A percentile compares a stretch with the other conserved stretches of the same genome.
These are phyloP conservation scores for Avena sativa DNA, from an alignment of 176 grass and related monocot genomes.

Conservation along the genomic window DNA sequence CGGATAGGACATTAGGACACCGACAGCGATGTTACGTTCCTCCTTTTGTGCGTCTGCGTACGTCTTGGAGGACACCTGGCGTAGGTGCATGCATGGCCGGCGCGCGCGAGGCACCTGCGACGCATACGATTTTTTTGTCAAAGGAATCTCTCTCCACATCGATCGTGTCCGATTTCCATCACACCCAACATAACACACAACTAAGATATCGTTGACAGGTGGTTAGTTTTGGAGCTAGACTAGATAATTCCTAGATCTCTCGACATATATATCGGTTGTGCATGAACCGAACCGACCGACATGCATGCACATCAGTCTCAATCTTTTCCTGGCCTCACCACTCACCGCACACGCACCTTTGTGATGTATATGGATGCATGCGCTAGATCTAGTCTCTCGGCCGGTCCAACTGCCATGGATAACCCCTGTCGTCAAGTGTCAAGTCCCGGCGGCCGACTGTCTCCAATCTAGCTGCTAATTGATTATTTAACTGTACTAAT, in stretches of 20 bases:
- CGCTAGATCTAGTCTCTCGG: neutral
- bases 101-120: neutral
- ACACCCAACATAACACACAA: neutral
- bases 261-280: neutral
- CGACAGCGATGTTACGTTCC: neutral
- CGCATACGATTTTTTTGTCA: slow-evolving; percentile 21
- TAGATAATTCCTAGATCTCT: neutral
- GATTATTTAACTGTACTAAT: no score
- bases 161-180: neutral
- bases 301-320: neutral
- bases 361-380: neutral
- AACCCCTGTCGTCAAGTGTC: neutral
- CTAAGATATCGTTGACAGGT: neutral
- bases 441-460: neutral
- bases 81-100: slow-evolving; percentile 13
- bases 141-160: slow-evolving; percentile 23
- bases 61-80: slow-evolving; percentile 4
- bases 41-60: neutral
- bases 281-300: slow-evolving; percentile 12
- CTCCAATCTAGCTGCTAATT: neutral
- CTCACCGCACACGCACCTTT: neutral
- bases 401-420: neutral
- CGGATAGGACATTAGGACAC: slow-evolving; percentile 25
- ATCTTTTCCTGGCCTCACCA: neutral
- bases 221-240: slow-evolving; percentile 12